Evolutionary conservation across 148 eudicot species (phyloP).

Genomic region (Chenopodium berlandieri): DNA sequence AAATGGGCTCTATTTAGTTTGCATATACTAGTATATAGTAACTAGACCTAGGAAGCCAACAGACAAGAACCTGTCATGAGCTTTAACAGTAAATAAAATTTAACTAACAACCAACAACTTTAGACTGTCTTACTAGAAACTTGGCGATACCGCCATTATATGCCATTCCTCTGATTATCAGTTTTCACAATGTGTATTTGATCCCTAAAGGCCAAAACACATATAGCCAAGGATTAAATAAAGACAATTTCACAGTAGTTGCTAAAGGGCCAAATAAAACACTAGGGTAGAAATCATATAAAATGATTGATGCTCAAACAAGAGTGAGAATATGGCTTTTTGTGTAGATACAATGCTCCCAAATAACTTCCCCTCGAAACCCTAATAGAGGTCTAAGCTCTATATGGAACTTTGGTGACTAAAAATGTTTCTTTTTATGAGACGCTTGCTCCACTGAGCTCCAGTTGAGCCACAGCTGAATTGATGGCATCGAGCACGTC

Average conservation of each 20-base stretch:
- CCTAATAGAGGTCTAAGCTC: background rate
- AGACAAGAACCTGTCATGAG: background rate
- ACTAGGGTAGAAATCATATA: background rate
- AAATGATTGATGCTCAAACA: background rate
- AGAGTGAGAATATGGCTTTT: background rate
- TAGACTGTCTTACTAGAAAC: background rate
- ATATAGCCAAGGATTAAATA: constrained; percentile 11
- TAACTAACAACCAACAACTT: background rate
- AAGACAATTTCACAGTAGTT: background rate
- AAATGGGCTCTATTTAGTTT: background rate
- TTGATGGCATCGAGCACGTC: constrained; percentile 64
- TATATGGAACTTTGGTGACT: background rate
- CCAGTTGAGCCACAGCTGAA: constrained; percentile 56
- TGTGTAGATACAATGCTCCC: background rate
- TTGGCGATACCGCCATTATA: background rate
- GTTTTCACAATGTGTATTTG: background rate
- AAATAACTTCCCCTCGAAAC: background rate
- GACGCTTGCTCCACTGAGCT: constrained; percentile 48
- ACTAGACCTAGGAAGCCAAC: background rate
- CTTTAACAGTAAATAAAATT: background rate
- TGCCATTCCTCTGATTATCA: background rate
- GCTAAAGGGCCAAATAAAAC: background rate
- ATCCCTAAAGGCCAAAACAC: background rate
- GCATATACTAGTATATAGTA: background rate
- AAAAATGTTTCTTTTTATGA: constrained; percentile 26